Conservation (phyloP, 192 early-diverging fungal genomes). For the Polychytrium aggregatum region DNA sequence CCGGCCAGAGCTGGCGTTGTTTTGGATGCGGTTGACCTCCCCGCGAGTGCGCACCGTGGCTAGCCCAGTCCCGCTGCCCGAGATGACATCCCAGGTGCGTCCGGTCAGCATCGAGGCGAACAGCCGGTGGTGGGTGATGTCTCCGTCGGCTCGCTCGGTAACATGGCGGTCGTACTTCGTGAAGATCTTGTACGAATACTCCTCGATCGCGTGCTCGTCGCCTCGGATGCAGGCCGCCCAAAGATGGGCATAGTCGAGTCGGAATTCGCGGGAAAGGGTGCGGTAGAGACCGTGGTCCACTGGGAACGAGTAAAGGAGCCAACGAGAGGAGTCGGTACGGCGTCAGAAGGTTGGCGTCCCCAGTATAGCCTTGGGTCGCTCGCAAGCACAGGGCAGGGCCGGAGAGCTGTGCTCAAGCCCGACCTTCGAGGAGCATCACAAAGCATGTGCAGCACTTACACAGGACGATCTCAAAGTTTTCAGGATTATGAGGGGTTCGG, state of each 20-base stretch:
- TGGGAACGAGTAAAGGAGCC: constrained; percentile 1
- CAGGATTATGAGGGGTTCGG: constrained; percentile 6
- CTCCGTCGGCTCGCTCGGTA: constrained; percentile 18
- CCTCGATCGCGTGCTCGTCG: constrained; percentile 57
- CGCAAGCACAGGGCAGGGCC: too few species aligned
- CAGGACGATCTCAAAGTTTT: constrained; percentile 81
- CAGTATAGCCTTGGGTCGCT: too few species aligned
- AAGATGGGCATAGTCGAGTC: constrained; percentile 76
- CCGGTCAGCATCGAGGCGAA: constrained; percentile 87
- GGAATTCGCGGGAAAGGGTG: constrained; percentile 52
- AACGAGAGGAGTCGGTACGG: neutral
- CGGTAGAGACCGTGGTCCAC: constrained; percentile 83
- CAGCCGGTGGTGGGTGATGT: constrained; percentile 69
- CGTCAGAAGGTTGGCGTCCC: too few species aligned
- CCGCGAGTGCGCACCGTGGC: constrained; percentile 24
- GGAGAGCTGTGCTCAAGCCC: too few species aligned
- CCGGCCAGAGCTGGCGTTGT: constrained; percentile 33
- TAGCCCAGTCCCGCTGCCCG: constrained; percentile 12
- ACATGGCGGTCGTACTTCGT: constrained; percentile 4
- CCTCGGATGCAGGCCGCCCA: constrained; percentile 77
- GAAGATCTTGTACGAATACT: constrained; percentile 51
- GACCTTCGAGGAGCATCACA: too few species aligned
- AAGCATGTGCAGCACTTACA: constrained; percentile 2
- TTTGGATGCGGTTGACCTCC: constrained; percentile 43
- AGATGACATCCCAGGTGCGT: constrained; percentile 66